phyloP scores from a whole-genome alignment of 2,329 filamentous ascomycete genomes.

The Blastomyces percursus region DNA sequence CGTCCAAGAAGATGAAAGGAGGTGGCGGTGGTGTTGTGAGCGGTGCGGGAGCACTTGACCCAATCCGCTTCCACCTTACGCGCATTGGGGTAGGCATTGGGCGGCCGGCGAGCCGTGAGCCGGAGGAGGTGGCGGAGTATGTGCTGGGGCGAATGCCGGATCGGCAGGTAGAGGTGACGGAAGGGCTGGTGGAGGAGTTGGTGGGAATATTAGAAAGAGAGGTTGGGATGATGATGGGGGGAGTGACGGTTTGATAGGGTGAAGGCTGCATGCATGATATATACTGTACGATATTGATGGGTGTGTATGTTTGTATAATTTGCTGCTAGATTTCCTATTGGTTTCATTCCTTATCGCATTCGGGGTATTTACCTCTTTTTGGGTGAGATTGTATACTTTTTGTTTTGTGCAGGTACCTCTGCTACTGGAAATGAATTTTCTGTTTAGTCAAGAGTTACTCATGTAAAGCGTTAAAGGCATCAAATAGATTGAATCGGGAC shows the following conservation, averaged over 20 bases:
- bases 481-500: neutral
- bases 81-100: conserved; percentile 78
- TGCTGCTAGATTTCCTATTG: neutral
- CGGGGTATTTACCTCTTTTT: neutral
- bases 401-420: neutral
- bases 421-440: neutral
- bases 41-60: neutral
- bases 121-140: conserved; percentile 59
- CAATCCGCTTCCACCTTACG: conserved; percentile 25
- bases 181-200: conserved; percentile 38
- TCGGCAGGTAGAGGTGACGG: conserved; percentile 42
- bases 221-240: conserved; percentile 1
- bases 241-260: neutral
- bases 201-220: conserved; percentile 38
- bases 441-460: neutral
- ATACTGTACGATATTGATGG: neutral
- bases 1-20: conserved; percentile 32
- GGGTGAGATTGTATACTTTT: neutral
- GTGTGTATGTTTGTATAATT: neutral
- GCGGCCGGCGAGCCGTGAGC: conserved; percentile 59
- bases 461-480: neutral
- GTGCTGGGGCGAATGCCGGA: conserved; percentile 59
- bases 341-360: neutral
- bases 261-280: neutral
- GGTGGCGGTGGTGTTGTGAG: conserved; percentile 20